Conservation (phyloP, 331 rosid genomes). For the Prunus yedoensis region DNA sequence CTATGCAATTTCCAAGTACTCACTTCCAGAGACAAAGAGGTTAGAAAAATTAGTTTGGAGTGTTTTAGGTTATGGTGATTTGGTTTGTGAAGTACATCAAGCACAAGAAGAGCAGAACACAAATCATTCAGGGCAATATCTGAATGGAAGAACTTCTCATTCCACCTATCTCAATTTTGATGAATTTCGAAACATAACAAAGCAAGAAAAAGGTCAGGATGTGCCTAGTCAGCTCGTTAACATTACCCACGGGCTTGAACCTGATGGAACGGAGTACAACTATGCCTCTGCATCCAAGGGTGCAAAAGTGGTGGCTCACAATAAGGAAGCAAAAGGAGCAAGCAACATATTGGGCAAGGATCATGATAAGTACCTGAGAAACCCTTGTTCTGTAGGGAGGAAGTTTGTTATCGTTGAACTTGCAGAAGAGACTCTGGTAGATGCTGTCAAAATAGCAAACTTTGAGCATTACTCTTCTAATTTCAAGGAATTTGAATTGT, state of each 20-base stretch:
- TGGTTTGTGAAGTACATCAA: slow-evolving; percentile 50
- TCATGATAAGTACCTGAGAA: slow-evolving; percentile 80
- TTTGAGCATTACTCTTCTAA: slow-evolving; percentile 93
- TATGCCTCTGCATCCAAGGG: slow-evolving; percentile 88
- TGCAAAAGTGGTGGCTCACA: slow-evolving; percentile 85
- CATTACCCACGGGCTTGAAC: slow-evolving; percentile 70
- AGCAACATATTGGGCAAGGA: slow-evolving; percentile 72
- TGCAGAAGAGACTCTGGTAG: slow-evolving; percentile 77
- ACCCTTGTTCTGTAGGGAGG: slow-evolving; percentile 79
- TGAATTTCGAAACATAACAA: slow-evolving; percentile 43
- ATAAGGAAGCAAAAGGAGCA: slow-evolving; percentile 90
- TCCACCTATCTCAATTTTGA: slow-evolving; percentile 49
- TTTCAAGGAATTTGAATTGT: slow-evolving; percentile 70
- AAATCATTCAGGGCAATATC: slow-evolving; percentile 23
- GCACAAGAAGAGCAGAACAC: slow-evolving; percentile 31
- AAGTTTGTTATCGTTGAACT: slow-evolving; percentile 89
- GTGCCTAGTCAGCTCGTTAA: slow-evolving; percentile 37
- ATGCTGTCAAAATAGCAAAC: slow-evolving; percentile 77
- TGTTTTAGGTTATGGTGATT: slow-evolving; percentile 44
- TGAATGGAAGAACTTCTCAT: slow-evolving; percentile 32
- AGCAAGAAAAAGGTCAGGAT: slow-evolving; percentile 37
- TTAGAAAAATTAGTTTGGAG: slow-evolving; percentile 49
- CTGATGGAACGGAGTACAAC: slow-evolving; percentile 77
- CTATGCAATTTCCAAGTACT: slow-evolving; percentile 25
- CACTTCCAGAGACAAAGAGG: slow-evolving; percentile 37